Conservation (phyloP, 257 asterid genomes). For the Solanum lycopersicoides region DNA sequence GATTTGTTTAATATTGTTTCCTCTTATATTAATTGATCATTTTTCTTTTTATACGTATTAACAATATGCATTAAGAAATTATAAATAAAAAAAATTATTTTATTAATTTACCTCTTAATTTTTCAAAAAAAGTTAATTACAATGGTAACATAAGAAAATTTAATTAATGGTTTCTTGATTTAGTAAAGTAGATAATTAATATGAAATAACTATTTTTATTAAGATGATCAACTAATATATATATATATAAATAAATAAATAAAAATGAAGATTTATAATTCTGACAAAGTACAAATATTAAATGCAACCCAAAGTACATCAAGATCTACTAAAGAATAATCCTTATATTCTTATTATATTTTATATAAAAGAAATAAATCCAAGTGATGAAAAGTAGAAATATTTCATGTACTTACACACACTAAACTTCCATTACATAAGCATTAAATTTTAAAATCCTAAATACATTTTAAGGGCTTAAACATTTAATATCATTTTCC, state of each 20-base stretch:
- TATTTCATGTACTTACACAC: background rate
- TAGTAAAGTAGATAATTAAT: too few relatives aligned
- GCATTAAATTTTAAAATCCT: background rate
- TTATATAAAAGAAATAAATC: background rate
- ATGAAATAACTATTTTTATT: too few relatives aligned
- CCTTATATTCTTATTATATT: background rate
- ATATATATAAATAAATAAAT: too few relatives aligned
- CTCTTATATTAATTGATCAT: too few relatives aligned
- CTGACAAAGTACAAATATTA: background rate
- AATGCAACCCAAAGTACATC: background rate
- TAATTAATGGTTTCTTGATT: too few relatives aligned
- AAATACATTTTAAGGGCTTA: background rate
- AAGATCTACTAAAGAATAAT: background rate
- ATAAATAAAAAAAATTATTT: too few relatives aligned
- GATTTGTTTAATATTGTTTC: too few relatives aligned
- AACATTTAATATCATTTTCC: background rate
- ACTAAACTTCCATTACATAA: background rate
- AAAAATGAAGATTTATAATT: background rate
- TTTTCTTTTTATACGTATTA: too few relatives aligned
- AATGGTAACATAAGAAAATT: too few relatives aligned
- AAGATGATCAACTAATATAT: too few relatives aligned
- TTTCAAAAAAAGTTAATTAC: too few relatives aligned
- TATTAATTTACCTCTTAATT: too few relatives aligned
- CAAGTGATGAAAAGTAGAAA: background rate
- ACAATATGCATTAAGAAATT: fast-evolving